Conservation (phyloP, 2,329 filamentous ascomycete species). For the Aspergillus novoparasiticus region DNA sequence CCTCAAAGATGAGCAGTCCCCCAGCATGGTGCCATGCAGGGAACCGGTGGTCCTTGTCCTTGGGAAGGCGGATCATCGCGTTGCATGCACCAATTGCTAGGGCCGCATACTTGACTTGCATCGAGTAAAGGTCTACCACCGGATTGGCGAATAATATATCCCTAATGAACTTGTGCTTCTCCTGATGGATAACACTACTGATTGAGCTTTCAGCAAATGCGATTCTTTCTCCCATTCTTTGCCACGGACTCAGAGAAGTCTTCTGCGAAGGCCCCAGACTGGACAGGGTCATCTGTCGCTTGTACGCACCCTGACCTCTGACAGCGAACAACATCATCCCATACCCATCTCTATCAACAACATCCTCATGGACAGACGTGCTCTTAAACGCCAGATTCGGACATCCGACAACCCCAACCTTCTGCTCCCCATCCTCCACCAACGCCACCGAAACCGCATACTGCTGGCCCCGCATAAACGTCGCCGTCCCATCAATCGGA, state of each 20-base stretch:
- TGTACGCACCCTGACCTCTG: conserved; percentile 10
- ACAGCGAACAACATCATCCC: conserved; percentile 12
- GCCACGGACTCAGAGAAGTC: neutral
- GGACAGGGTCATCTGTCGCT: conserved; percentile 1
- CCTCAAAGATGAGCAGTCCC: conserved; percentile 13
- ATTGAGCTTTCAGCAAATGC: conserved; percentile 7
- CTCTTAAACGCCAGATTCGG: conserved; percentile 8
- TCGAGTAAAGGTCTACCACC: conserved; percentile 9
- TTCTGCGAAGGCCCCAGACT: neutral
- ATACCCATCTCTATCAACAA: conserved; percentile 1
- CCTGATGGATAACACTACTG: conserved; percentile 5
- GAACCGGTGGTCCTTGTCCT: conserved; percentile 2
- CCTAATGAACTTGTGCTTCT: conserved; percentile 7
- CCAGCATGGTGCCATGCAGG: conserved; percentile 14
- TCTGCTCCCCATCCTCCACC: conserved; percentile 12
- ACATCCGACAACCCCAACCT: conserved; percentile 13
- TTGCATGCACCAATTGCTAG: conserved; percentile 13
- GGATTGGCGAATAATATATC: conserved; percentile 3
- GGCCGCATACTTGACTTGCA: conserved; percentile 15
- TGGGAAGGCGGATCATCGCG: conserved; percentile 15
- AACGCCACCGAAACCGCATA: conserved; percentile 14
- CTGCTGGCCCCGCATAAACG: conserved; percentile 12
- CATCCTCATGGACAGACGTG: conserved; percentile 2
- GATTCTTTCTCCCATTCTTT: conserved; percentile 1
- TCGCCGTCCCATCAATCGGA: conserved; percentile 13